Conservation (phyloP, 345 rosid genomes). For the Mallotus nudiflorus region DNA sequence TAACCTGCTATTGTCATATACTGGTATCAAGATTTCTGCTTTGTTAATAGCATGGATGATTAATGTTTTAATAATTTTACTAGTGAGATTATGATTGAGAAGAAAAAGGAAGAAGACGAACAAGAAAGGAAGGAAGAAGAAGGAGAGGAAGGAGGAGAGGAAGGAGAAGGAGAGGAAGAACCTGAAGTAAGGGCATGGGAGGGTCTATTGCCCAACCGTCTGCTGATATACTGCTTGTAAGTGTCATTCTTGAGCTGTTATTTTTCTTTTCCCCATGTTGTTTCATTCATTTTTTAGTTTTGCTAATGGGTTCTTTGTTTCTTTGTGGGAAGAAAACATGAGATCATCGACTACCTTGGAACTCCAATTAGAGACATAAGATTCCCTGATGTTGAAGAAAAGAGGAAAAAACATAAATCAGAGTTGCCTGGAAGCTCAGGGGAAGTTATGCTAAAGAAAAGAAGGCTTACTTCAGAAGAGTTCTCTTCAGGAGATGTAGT, state of each 20-base stretch:
- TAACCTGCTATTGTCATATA: not conserved
- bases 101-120: slow-evolving; percentile 45
- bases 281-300: slow-evolving; percentile 7
- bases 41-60: slow-evolving; percentile 3
- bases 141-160: slow-evolving; percentile 53
- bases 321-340: slow-evolving; percentile 59
- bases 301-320: slow-evolving; percentile 17
- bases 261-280: not conserved
- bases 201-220: slow-evolving; percentile 60
- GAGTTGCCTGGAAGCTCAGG: slow-evolving; percentile 38
- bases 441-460: slow-evolving; percentile 34
- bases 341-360: slow-evolving; percentile 55
- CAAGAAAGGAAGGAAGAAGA: slow-evolving; percentile 50
- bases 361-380: slow-evolving; percentile 74
- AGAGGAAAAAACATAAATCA: slow-evolving; percentile 35
- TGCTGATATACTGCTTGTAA: slow-evolving; percentile 90
- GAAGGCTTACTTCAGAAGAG: slow-evolving; percentile 30
- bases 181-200: slow-evolving; percentile 89
- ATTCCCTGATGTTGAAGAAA: slow-evolving; percentile 56
- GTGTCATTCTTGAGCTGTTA: slow-evolving; percentile 14
- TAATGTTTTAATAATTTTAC: slow-evolving; percentile 8
- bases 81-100: slow-evolving; percentile 69
- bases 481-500: slow-evolving; percentile 26
- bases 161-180: slow-evolving; percentile 44
- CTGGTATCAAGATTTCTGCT: not conserved